These are phyloP conservation scores for Annona squamosa DNA, from an alignment of 164 flowering plant genomes.

Conservation along the genomic window DNA sequence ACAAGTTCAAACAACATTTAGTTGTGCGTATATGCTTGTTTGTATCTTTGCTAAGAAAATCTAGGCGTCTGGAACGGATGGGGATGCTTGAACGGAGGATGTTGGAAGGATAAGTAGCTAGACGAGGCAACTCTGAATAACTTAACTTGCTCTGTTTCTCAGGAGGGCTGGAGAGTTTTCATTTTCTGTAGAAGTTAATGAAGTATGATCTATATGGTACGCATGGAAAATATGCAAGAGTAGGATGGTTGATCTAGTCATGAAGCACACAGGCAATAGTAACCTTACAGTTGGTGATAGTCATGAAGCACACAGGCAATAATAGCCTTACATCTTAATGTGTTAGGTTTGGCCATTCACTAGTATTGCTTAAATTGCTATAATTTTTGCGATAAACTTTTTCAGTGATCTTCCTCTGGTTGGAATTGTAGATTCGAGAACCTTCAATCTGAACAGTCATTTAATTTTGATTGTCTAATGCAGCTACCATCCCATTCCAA, in stretches of 20 bases:
- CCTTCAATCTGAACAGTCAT: not conserved
- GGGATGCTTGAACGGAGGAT: no score
- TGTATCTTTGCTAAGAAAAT: no score
- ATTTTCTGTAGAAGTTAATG: not conserved
- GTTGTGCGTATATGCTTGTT: no score
- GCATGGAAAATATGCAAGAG: not conserved
- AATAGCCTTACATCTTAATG: not conserved
- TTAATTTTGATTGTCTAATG: conserved; percentile 16
- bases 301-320: not conserved
- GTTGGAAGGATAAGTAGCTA: no score
- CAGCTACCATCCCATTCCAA: conserved; percentile 94
- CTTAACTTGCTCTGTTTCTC: no score
- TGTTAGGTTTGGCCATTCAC: not conserved
- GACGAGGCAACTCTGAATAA: no score
- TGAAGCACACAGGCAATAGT: not conserved
- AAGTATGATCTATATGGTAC: not conserved
- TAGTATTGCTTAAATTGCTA: not conserved
- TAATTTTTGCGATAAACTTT: not conserved
- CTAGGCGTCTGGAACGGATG: no score
- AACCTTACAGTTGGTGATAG: not conserved
- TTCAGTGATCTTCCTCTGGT: not conserved
- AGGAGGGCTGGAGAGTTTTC: not conserved
- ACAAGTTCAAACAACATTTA: no score
- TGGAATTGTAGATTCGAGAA: not conserved
- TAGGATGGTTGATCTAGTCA: not conserved